These are phyloP conservation scores for Coriaria nepalensis DNA, from an alignment of 306 rosid genomes.

Conservation along the genomic window DNA sequence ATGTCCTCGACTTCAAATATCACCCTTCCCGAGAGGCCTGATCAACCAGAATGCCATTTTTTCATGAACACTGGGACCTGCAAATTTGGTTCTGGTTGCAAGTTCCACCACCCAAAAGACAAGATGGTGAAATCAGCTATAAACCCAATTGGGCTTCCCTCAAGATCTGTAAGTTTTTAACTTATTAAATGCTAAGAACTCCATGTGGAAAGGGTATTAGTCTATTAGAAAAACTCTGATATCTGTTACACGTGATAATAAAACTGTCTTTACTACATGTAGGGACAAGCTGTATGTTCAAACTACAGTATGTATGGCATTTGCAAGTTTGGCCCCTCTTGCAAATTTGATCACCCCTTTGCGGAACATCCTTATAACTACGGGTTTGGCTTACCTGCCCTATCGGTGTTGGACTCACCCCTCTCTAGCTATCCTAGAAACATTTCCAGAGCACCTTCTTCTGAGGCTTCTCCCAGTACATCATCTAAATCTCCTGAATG, in stretches of 20 bases:
- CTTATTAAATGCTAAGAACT: too few relatives aligned
- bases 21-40: slow-evolving; percentile 66
- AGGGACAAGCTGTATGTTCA: slow-evolving; percentile 67
- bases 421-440: slow-evolving; percentile 27
- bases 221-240: too few relatives aligned
- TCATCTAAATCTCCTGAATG: slow-evolving; percentile 25
- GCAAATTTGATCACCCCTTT: slow-evolving; percentile 64
- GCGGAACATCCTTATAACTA: slow-evolving; percentile 35
- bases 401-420: slow-evolving; percentile 29
- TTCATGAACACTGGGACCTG: slow-evolving; percentile 82
- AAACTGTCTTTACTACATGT: slow-evolving; percentile 6
- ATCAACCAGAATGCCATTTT: slow-evolving; percentile 79
- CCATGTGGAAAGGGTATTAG: too few relatives aligned
- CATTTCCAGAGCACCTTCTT: slow-evolving; percentile 21
- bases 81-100: slow-evolving; percentile 84
- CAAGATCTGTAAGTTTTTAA: slow-evolving; percentile 65
- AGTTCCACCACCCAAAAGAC: slow-evolving; percentile 79
- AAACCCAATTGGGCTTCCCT: slow-evolving; percentile 62
- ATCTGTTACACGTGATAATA: too few relatives aligned
- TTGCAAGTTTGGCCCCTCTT: slow-evolving; percentile 78
- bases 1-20: slow-evolving; percentile 20
- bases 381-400: slow-evolving; percentile 23
- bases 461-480: slow-evolving; percentile 40
- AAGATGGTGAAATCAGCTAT: slow-evolving; percentile 39
- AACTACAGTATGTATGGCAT: slow-evolving; percentile 47